Conservation (phyloP, 192 early-diverging fungal species). For the Umbelopsis vinacea region DNA sequence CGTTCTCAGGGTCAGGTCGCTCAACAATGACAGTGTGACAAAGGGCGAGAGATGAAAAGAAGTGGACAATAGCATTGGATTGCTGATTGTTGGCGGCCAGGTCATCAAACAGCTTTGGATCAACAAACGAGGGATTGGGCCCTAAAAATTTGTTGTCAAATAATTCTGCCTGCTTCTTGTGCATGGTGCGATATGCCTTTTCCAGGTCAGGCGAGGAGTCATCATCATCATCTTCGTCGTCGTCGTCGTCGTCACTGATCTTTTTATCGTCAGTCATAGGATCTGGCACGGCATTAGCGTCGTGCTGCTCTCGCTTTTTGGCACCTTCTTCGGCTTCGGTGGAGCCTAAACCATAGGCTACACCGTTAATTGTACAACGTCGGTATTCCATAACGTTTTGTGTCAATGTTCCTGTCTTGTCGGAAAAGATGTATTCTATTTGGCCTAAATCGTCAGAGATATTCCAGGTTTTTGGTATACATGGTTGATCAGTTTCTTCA, state of each 20-base stretch:
- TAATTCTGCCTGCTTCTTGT: slow-evolving; percentile 55
- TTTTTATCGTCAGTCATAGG: slow-evolving; percentile 31
- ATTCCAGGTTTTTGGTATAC: slow-evolving; percentile 88
- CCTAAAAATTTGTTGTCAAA: slow-evolving; percentile 68
- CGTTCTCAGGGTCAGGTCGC: slow-evolving; percentile 50
- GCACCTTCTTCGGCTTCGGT: slow-evolving; percentile 55
- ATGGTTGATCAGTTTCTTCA: slow-evolving; percentile 71
- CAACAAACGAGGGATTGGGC: slow-evolving; percentile 72
- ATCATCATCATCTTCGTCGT: slow-evolving; percentile 41
- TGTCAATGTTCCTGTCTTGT: slow-evolving; percentile 97
- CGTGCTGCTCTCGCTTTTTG: slow-evolving; percentile 25
- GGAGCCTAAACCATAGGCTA: slow-evolving; percentile 75
- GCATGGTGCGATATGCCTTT: slow-evolving; percentile 55
- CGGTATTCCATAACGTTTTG: slow-evolving; percentile 97
- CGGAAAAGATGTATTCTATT: slow-evolving; percentile 95
- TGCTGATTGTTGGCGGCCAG: slow-evolving; percentile 54
- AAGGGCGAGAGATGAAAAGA: slow-evolving; percentile 83
- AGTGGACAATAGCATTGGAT: slow-evolving; percentile 69
- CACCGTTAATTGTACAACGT: slow-evolving; percentile 87
- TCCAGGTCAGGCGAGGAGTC: slow-evolving; percentile 34
- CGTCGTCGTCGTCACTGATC: slow-evolving; percentile 31
- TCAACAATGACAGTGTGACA: slow-evolving; percentile 90
- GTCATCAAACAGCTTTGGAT: slow-evolving; percentile 66
- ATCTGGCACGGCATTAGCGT: neutral
- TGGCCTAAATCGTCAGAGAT: slow-evolving; percentile 92